A percentile compares a stretch with the other conserved stretches of the same genome.
phyloP scores from a whole-genome alignment of 768 basidiomycete genomes.

The Tephrocybe sp. region DNA sequence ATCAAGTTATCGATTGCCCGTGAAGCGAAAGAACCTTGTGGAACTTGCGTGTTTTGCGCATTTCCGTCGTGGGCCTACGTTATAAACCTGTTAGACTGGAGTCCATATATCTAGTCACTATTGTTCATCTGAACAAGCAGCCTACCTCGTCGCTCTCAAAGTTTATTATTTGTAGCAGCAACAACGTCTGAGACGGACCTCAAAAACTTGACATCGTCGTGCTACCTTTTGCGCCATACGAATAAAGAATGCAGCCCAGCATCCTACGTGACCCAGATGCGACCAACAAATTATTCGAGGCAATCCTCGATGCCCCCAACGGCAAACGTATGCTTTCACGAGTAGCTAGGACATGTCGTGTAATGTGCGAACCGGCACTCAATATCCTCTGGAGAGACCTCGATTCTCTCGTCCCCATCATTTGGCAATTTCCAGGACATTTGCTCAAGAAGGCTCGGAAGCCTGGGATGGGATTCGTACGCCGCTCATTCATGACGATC shows the following conservation, averaged over 20 bases:
- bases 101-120: slow-evolving; percentile 29
- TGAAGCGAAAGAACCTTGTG: slow-evolving; percentile 19
- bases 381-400: slow-evolving; percentile 75
- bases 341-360: slow-evolving; percentile 71
- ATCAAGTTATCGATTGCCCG: slow-evolving; percentile 25
- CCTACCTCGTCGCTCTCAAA: slow-evolving; percentile 28
- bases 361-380: slow-evolving; percentile 70
- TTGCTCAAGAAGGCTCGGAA: slow-evolving; percentile 67
- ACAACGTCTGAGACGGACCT: slow-evolving; percentile 17
- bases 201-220: slow-evolving; percentile 27
- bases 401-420: slow-evolving; percentile 68
- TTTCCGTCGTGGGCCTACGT: slow-evolving; percentile 36
- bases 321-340: slow-evolving; percentile 69
- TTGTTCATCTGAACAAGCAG: slow-evolving; percentile 35
- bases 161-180: slow-evolving; percentile 28
- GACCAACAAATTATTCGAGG: slow-evolving; percentile 45
- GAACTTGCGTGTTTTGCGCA: slow-evolving; percentile 35
- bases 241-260: slow-evolving; percentile 46
- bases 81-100: slow-evolving; percentile 34
- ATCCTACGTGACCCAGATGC: slow-evolving; percentile 65
- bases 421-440: slow-evolving; percentile 67
- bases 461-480: slow-evolving; percentile 75
- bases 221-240: slow-evolving; percentile 41
- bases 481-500: slow-evolving; percentile 22
- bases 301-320: slow-evolving; percentile 51